These are phyloP conservation scores for Candida odintsovae DNA, from an alignment of 805 yeast species.

Conservation along the genomic window DNA sequence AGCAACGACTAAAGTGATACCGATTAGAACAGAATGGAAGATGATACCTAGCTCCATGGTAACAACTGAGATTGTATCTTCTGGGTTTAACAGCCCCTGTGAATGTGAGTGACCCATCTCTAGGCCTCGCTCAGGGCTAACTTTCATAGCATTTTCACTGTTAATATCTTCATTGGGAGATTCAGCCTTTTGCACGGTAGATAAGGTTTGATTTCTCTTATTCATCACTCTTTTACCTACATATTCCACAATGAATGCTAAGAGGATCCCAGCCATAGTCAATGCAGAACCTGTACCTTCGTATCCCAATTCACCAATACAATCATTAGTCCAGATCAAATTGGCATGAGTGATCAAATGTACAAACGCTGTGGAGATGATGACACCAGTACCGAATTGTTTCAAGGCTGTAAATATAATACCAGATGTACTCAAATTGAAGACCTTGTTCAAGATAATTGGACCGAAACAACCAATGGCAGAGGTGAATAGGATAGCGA, in stretches of 20 bases:
- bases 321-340: constrained; percentile 14
- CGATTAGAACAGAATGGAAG: constrained; percentile 77
- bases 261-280: constrained; percentile 16
- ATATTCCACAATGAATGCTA: constrained; percentile 15
- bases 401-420: constrained; percentile 10
- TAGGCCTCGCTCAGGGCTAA: background rate
- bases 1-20: constrained; percentile 67
- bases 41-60: constrained; percentile 71
- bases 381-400: constrained; percentile 19
- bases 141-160: background rate
- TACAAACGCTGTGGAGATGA: constrained; percentile 18
- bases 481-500: constrained; percentile 12
- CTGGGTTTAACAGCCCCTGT: constrained; percentile 4
- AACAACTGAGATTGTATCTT: constrained; percentile 28
- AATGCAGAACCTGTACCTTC: constrained; percentile 16
- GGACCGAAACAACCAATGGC: constrained; percentile 15
- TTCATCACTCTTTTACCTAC: constrained; percentile 8
- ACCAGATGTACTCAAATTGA: constrained; percentile 6
- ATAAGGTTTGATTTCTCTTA: background rate
- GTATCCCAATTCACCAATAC: constrained; percentile 12
- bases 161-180: background rate
- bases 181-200: background rate
- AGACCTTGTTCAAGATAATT: constrained; percentile 5
- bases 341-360: constrained; percentile 16
- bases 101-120: background rate